These are phyloP conservation scores for Apophysomyces sp. DNA, from an alignment of 371 early-diverging fungal genomes.

Conservation along the genomic window DNA sequence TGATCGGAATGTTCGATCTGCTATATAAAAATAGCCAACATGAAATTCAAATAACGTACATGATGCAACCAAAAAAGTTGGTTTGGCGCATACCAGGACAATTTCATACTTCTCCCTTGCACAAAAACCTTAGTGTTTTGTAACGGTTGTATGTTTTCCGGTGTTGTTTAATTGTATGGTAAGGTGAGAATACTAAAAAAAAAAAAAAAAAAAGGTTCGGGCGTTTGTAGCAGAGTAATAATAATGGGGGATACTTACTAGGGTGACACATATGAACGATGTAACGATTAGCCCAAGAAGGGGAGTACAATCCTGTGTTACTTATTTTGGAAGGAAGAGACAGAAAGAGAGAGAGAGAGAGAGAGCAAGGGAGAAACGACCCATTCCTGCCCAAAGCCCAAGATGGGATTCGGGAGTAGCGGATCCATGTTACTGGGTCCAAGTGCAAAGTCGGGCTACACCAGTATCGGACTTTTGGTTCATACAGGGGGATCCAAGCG, in stretches of 20 bases:
- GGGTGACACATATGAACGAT: not conserved
- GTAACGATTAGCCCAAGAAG: not conserved
- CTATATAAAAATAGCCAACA: no score
- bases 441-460: conserved; percentile 2
- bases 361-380: not conserved
- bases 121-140: no score
- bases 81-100: no score
- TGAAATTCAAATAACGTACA: no score
- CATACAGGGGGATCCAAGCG: not conserved
- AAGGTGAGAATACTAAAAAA: not conserved
- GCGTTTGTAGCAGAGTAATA: not conserved
- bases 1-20: no score
- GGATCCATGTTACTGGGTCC: not conserved
- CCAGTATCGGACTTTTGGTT: not conserved
- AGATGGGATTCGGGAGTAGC: not conserved
- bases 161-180: not conserved
- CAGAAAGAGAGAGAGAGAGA: not conserved
- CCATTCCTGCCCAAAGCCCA: no score
- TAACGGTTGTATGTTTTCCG: no score
- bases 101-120: no score
- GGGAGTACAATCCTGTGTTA: not conserved
- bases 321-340: not conserved
- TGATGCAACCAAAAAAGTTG: no score
- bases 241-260: not conserved
- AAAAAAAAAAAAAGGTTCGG: not conserved